A percentile compares a stretch with the other conserved stretches of the same genome.
These are phyloP conservation scores for Kluyveromyces lactis DNA, from an alignment of 805 yeast species.

Conservation along the genomic window DNA sequence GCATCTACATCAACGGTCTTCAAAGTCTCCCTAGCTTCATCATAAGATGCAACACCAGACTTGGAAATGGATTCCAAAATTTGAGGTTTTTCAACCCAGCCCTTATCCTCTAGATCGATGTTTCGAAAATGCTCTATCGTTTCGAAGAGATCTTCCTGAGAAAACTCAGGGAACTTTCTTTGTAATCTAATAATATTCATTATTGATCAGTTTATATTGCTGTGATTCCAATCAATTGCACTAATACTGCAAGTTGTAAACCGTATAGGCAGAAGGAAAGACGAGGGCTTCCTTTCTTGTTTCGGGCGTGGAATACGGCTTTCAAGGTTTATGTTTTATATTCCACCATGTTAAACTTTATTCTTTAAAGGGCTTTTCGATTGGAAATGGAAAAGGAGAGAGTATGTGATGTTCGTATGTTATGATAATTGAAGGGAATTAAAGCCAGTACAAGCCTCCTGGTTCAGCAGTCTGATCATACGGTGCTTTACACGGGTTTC, in stretches of 20 bases:
- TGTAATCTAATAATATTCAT: conserved; percentile 61
- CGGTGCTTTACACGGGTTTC: too few species aligned
- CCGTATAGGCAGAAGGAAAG: too few species aligned
- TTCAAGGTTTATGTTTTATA: too few species aligned
- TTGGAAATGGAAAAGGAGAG: too few species aligned
- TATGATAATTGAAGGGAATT: too few species aligned
- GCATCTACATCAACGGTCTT: conserved; percentile 91
- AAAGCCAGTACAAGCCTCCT: too few species aligned
- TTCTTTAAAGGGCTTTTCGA: too few species aligned
- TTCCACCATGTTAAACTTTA: too few species aligned
- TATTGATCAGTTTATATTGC: background rate
- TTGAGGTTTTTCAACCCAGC: conserved; percentile 88
- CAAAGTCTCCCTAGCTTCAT: conserved; percentile 87
- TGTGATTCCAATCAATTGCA: background rate
- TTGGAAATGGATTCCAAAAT: conserved; percentile 77
- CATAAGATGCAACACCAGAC: conserved; percentile 76
- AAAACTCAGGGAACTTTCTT: conserved; percentile 78
- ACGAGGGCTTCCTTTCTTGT: too few species aligned
- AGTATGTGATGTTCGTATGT: too few species aligned
- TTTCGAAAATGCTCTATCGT: conserved; percentile 80
- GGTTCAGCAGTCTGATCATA: too few species aligned
- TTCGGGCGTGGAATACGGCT: too few species aligned
- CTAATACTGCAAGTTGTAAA: background rate
- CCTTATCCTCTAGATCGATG: conserved; percentile 85
- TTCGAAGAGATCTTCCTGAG: conserved; percentile 78